phyloP scores from a whole-genome alignment of 2,329 filamentous ascomycete genomes.

The Cordyceps javanica region DNA sequence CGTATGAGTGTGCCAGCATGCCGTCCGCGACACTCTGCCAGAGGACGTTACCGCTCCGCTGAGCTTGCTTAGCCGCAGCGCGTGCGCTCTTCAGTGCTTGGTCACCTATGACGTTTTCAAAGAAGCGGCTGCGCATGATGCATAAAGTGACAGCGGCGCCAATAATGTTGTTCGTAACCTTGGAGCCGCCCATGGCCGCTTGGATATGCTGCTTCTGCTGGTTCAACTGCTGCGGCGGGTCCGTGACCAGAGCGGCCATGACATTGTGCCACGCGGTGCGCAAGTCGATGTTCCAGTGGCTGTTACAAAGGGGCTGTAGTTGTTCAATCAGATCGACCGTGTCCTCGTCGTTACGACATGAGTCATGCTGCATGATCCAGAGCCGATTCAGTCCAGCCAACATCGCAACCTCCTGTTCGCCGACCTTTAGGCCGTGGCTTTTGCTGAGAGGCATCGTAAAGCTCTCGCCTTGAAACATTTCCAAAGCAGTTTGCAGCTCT shows the following conservation, averaged over 20 bases:
- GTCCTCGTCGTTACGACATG: slow-evolving; percentile 49
- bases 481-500: slow-evolving; percentile 60
- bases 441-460: slow-evolving; percentile 42
- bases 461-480: slow-evolving; percentile 55
- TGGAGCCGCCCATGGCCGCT: slow-evolving; percentile 62
- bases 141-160: slow-evolving; percentile 78
- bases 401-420: slow-evolving; percentile 58
- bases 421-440: slow-evolving; percentile 37
- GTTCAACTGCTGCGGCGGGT: slow-evolving; percentile 60
- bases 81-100: slow-evolving; percentile 72
- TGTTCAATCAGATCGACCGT: slow-evolving; percentile 57
- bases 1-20: slow-evolving; percentile 69
- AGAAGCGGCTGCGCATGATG: slow-evolving; percentile 79
- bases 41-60: slow-evolving; percentile 62
- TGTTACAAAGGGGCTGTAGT: slow-evolving; percentile 60
- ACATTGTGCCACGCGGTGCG: slow-evolving; percentile 72
- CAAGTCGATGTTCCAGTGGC: slow-evolving; percentile 69
- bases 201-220: slow-evolving; percentile 75
- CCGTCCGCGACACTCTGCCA: slow-evolving; percentile 79
- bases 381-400: slow-evolving; percentile 63
- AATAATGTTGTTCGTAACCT: slow-evolving; percentile 66
- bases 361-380: slow-evolving; percentile 63
- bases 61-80: slow-evolving; percentile 62
- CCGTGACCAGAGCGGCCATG: slow-evolving; percentile 58
- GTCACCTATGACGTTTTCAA: slow-evolving; percentile 73